Base-by-base conservation (phyloP, 306 rosid genomes). In the Lablab purpureus region DNA sequence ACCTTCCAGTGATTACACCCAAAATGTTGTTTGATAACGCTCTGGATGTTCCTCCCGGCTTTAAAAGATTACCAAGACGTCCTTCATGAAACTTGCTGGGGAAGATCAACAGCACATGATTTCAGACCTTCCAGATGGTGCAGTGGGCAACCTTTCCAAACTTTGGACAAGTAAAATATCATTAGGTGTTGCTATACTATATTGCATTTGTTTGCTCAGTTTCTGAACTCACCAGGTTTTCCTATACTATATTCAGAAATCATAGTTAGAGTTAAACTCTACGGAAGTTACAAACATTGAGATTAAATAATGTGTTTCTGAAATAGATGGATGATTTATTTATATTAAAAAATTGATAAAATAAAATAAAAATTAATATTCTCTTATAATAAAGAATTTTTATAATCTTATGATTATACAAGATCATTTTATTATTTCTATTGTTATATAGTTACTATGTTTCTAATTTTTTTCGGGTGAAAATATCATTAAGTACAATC, bases 41-140 rank as follows among this genome's bases (percentile, higher is more conserved):
- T 5, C 21, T 40, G 14, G 73, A 30, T 66, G 67, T 32, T 63
- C 89, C 89, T 0, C 83, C 85, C 0, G 84, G 89, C 67, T 86
- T 82, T 14, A 28, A 65, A 22, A 1, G 11, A 11, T 22, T 23
- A 4, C 30, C 7, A 10, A 30, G 17, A 63, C n/a, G 2, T 13
- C 22, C 18, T 50, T 40, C 50, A 27, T 10, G 47, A 37, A 36
- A 71, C 15, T 30, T 76, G 25, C 60, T 63, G 27, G 47, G n/a
- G 37, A 51, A 37, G 17, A 59, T 69, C 10, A 25, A n/a, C 55
- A 21, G 58, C 25, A 18, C 27, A 7, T 51, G 25, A 18, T 51
- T 51, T 51, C 8, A 55, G 63, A 55, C 63, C 32, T 55, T 55
- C 8, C 8, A 22, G 7, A 10, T 55, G 28, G 32, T 22, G 7